phyloP scores from a whole-genome alignment of 306 rosid species.

The Begonia peltatifolia region DNA sequence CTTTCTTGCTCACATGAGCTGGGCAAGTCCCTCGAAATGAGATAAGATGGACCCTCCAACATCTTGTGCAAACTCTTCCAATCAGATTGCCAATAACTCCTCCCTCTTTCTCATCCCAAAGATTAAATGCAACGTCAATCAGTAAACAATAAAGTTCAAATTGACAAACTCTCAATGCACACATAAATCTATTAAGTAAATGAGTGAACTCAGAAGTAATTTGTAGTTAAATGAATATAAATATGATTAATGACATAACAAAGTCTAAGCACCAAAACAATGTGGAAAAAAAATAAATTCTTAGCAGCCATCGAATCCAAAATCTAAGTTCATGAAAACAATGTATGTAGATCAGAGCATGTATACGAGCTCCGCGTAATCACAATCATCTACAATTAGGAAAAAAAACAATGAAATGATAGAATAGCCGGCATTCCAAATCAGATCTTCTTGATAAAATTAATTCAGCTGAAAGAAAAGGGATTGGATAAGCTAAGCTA shows the following conservation, averaged over 20 bases:
- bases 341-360: conserved; percentile 16
- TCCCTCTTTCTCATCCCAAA: conserved; percentile 12
- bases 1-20: conserved; percentile 46
- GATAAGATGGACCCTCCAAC: conserved; percentile 46
- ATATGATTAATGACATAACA: not conserved
- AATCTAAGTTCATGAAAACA: conserved; percentile 17
- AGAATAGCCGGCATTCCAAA: conserved; percentile 7
- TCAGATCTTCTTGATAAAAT: conserved; percentile 6
- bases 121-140: conserved; percentile 13
- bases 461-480: not conserved
- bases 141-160: conserved; percentile 5
- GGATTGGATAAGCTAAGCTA: not conserved
- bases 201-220: not conserved
- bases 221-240: conserved; percentile 8
- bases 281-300: not conserved
- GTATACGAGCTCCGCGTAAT: not conserved
- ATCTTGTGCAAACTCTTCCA: conserved; percentile 15
- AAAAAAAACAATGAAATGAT: not conserved
- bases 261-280: not conserved
- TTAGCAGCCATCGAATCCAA: not conserved
- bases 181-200: not conserved
- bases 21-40: conserved; percentile 31
- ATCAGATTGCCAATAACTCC: conserved; percentile 7
- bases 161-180: not conserved
- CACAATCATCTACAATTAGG: conserved; percentile 7